These are phyloP conservation scores for Hanseniaspora jakobsenii DNA, from an alignment of 805 yeast species.

Conservation along the genomic window DNA sequence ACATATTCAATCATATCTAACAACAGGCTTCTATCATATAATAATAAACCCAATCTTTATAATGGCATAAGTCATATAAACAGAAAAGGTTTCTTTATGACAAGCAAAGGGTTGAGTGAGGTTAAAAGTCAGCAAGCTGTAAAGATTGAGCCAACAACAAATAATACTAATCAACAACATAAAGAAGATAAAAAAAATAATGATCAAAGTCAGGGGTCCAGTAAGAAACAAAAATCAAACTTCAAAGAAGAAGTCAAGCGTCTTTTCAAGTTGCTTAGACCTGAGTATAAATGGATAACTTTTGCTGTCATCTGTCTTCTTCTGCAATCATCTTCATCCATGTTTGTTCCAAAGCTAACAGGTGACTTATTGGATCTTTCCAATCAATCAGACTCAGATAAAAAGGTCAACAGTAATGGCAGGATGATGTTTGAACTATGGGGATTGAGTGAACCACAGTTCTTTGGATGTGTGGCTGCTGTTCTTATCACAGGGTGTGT, in stretches of 20 bases:
- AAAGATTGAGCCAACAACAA: neutral
- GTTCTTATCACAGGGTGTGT: slow-evolving; percentile 61
- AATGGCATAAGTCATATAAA: too few species aligned
- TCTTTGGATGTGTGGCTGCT: slow-evolving; percentile 48
- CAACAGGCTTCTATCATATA: too few species aligned
- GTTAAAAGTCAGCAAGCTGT: neutral
- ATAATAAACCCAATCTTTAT: too few species aligned
- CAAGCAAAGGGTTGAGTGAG: neutral
- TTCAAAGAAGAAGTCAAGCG: slow-evolving; percentile 23
- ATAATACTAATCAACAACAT: too few species aligned
- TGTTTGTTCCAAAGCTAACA: slow-evolving; percentile 70
- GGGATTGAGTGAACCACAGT: slow-evolving; percentile 53
- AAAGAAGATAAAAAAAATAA: neutral
- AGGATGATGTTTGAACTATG: slow-evolving; percentile 28
- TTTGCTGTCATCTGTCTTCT: slow-evolving; percentile 44
- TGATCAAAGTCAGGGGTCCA: neutral
- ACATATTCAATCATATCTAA: too few species aligned
- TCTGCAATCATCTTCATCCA: slow-evolving; percentile 21
- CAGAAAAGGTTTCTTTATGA: too few species aligned
- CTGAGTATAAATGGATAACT: slow-evolving; percentile 43
- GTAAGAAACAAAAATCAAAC: neutral
- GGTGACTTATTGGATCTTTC: slow-evolving; percentile 78
- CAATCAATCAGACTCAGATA: slow-evolving; percentile 14
- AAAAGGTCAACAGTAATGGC: slow-evolving; percentile 7
- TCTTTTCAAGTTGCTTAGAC: slow-evolving; percentile 43